Percentiles rank a stretch among this genome's conserved stretches.
phyloP scores from a whole-genome alignment of 2,329 filamentous ascomycete species.

The Neofusicoccum sp. region DNA sequence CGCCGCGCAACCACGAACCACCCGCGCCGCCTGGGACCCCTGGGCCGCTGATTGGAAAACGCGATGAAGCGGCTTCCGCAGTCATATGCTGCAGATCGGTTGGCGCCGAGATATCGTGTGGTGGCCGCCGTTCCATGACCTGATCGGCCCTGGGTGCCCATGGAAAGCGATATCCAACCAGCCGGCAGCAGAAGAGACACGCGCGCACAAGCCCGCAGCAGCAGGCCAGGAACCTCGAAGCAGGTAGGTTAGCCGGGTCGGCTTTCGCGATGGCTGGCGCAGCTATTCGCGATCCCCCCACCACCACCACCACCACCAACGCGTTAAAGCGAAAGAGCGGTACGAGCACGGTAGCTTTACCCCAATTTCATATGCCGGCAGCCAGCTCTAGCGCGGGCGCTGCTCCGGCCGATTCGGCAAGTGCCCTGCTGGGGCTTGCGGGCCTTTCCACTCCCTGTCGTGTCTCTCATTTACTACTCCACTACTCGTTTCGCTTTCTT shows the following conservation, averaged over 20 bases:
- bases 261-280: neutral
- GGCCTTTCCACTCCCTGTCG: neutral
- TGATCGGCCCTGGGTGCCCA: neutral
- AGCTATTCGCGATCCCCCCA: neutral
- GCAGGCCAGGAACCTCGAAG: neutral
- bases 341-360: neutral
- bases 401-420: neutral
- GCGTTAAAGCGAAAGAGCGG: neutral
- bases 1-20: no score
- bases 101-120: constrained; percentile 4
- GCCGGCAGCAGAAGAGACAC: neutral
- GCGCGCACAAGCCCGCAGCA: neutral
- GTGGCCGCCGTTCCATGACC: neutral
- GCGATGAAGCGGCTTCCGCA: neutral
- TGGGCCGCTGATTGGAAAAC: no score
- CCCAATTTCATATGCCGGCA: neutral
- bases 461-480: no score
- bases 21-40: no score
- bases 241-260: neutral
- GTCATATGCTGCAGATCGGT: constrained; percentile 1
- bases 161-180: no score
- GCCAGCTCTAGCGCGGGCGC: neutral
- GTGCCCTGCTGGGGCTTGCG: neutral
- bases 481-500: no score
- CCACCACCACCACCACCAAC: no score